A percentile compares a stretch with the other conserved stretches of the same genome.
These are phyloP conservation scores for Serendipita sp. DNA, from an alignment of 768 basidiomycete genomes.

Conservation along the genomic window DNA sequence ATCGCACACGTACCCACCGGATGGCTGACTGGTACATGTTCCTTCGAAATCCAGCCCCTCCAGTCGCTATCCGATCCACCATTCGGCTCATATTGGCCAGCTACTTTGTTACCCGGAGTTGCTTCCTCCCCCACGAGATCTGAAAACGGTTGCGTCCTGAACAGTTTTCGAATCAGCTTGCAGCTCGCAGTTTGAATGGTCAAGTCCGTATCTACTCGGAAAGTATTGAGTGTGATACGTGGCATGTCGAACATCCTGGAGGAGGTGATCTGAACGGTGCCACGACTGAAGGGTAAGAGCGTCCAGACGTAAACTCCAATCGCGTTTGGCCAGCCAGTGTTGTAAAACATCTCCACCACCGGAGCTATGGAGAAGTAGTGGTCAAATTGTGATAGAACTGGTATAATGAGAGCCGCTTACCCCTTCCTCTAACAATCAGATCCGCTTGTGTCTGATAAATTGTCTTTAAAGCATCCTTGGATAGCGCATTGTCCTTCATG, in stretches of 20 bases:
- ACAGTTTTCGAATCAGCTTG: slow-evolving; percentile 27
- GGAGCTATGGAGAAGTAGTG: slow-evolving; percentile 22
- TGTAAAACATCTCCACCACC: slow-evolving; percentile 32
- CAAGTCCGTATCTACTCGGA: slow-evolving; percentile 32
- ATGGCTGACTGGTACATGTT: slow-evolving; percentile 32
- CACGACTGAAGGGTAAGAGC: slow-evolving; percentile 39
- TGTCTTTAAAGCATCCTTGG: slow-evolving; percentile 25
- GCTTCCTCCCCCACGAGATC: slow-evolving; percentile 28
- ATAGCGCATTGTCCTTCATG: slow-evolving; percentile 27
- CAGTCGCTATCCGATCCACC: slow-evolving; percentile 32
- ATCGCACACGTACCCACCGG: slow-evolving; percentile 30
- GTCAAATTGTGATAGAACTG: neutral
- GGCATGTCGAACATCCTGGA: slow-evolving; percentile 34
- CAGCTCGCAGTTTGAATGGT: slow-evolving; percentile 34
- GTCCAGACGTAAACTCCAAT: slow-evolving; percentile 38
- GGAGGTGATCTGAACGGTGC: slow-evolving; percentile 31
- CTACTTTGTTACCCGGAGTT: slow-evolving; percentile 29
- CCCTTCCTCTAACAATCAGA: slow-evolving; percentile 31
- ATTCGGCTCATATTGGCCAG: slow-evolving; percentile 20
- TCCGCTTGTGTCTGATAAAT: slow-evolving; percentile 33
- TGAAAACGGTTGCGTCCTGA: slow-evolving; percentile 27
- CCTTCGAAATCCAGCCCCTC: slow-evolving; percentile 29
- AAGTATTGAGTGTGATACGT: slow-evolving; percentile 35
- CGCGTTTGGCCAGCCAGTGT: slow-evolving; percentile 13
- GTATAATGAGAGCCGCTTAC: slow-evolving; percentile 14